Percentiles rank a stretch among this genome's conserved stretches.
Conservation (phyloP, 441 rosid genomes). For the Syzygium syzygioides region DNA sequence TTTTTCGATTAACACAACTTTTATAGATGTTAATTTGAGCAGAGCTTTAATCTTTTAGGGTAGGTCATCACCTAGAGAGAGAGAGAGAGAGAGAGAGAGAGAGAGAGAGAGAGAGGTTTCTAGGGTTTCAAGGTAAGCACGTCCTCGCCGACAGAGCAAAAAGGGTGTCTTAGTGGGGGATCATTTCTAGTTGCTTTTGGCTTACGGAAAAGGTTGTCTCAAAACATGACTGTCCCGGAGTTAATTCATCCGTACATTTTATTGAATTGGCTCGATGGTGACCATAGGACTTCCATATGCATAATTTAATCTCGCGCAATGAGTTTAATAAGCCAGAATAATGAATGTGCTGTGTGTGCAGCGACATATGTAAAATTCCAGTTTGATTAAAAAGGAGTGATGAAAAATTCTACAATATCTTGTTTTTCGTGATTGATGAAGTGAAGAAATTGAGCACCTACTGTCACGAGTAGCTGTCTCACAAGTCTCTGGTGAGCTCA, state of each 20-base stretch:
- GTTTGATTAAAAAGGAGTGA: fast-evolving
- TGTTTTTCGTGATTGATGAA: not conserved
- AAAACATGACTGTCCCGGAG: not conserved
- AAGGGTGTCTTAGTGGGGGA: not conserved
- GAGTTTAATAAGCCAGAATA: not conserved
- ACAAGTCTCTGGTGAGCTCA: not conserved
- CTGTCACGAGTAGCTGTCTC: not conserved
- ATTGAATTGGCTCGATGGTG: not conserved
- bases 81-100: not conserved
- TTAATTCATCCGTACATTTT: not conserved
- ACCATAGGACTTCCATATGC: not conserved
- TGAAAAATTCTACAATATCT: not conserved
- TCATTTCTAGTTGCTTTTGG: not conserved
- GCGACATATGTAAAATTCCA: not conserved
- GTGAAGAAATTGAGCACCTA: not conserved
- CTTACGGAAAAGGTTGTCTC: not conserved
- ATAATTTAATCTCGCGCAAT: not conserved
- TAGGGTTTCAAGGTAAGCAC: not conserved
- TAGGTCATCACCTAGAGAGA: not conserved
- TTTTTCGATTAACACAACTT: not conserved
- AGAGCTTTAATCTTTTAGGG: not conserved
- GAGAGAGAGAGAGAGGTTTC: not conserved
- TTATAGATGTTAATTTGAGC: not conserved
- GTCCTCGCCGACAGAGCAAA: not conserved
- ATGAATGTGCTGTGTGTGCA: not conserved